Percentiles rank a stretch among this genome's conserved stretches.
phyloP scores from a whole-genome alignment of 129 eudicot species.

The Artemisia argyi region DNA sequence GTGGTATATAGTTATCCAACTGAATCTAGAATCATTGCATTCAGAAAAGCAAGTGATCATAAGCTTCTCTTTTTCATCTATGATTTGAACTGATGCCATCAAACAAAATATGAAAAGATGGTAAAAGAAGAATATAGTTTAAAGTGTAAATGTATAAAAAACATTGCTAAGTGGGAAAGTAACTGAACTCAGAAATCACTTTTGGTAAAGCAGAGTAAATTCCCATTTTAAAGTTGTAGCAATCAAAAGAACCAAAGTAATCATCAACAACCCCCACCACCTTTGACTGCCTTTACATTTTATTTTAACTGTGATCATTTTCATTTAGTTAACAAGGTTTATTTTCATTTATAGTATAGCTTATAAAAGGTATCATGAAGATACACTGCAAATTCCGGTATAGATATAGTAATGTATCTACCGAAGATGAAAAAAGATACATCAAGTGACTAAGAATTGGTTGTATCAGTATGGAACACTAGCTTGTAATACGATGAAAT shows the following conservation, averaged over 20 bases:
- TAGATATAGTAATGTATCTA: no score
- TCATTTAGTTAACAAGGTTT: constrained; percentile 4
- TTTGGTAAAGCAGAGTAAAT: constrained; percentile 40
- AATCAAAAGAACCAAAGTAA: constrained; percentile 36
- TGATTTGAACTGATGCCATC: constrained; percentile 3
- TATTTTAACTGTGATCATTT: constrained; percentile 3
- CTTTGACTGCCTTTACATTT: constrained; percentile 32
- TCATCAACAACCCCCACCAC: constrained; percentile 42
- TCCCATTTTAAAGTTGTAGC: constrained; percentile 31
- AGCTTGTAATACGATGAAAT: no score
- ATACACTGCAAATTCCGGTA: no score
- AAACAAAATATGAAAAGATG: constrained; percentile 10
- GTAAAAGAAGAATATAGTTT: constrained; percentile 20
- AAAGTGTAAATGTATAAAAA: constrained; percentile 24
- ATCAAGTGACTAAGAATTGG: no score
- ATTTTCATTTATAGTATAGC: background rate
- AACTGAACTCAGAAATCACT: constrained; percentile 37
- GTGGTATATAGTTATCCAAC: constrained; percentile 12
- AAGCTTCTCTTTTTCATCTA: constrained; percentile 19
- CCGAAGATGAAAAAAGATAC: background rate
- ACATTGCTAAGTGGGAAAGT: constrained; percentile 45
- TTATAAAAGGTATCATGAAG: background rate
- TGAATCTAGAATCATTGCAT: constrained; percentile 13
- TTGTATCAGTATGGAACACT: no score
- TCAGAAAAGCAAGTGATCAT: constrained; percentile 11